Percentiles rank a stretch among this genome's conserved stretches.
Evolutionary conservation across 2,329 filamentous ascomycete species (phyloP).

Genomic region (Graphiopsis chlorocephala): DNA sequence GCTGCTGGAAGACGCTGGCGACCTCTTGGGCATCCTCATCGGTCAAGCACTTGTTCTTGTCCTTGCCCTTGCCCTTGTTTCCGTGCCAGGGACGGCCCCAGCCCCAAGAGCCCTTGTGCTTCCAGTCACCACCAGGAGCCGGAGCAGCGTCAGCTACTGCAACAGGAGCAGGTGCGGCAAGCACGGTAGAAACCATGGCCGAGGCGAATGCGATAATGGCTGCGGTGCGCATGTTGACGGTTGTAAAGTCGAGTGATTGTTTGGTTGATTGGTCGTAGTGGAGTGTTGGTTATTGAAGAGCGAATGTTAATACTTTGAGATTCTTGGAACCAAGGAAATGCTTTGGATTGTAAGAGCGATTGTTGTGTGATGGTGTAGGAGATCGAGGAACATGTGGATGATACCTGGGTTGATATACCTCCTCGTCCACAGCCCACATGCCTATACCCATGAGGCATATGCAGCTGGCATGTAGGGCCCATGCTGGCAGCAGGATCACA

Average conservation of each 20-base stretch:
- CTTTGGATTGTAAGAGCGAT: slow-evolving; percentile 6
- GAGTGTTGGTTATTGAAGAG: background rate
- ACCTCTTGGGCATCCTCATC: slow-evolving; percentile 25
- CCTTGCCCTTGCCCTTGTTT: slow-evolving; percentile 19
- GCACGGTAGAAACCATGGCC: slow-evolving; percentile 20
- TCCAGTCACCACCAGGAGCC: slow-evolving; percentile 14
- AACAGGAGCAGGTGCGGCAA: slow-evolving; percentile 22
- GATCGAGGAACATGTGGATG: background rate
- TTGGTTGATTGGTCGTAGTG: background rate
- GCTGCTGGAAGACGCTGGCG: slow-evolving; percentile 30
- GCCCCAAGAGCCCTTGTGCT: slow-evolving; percentile 21
- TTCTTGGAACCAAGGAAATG: slow-evolving; percentile 3
- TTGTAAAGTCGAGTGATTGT: background rate
- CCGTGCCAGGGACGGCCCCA: slow-evolving; percentile 19
- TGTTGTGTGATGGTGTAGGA: slow-evolving; percentile 13
- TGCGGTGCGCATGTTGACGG: slow-evolving; percentile 23
- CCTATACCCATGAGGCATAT: background rate
- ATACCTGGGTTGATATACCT: slow-evolving; percentile 16
- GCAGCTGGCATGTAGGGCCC: slow-evolving; percentile 5
- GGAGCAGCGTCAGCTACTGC: slow-evolving; percentile 8
- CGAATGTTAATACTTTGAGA: slow-evolving; percentile 1
- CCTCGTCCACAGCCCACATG: background rate
- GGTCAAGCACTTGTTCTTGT: slow-evolving; percentile 23
- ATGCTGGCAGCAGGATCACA: slow-evolving; percentile 7
- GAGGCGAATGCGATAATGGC: slow-evolving; percentile 23